Evolutionary conservation across 176 grass and related monocot species (phyloP), one percentile per base, ranked within the genome.

Genomic region (Elaeis guineensis): DNA sequence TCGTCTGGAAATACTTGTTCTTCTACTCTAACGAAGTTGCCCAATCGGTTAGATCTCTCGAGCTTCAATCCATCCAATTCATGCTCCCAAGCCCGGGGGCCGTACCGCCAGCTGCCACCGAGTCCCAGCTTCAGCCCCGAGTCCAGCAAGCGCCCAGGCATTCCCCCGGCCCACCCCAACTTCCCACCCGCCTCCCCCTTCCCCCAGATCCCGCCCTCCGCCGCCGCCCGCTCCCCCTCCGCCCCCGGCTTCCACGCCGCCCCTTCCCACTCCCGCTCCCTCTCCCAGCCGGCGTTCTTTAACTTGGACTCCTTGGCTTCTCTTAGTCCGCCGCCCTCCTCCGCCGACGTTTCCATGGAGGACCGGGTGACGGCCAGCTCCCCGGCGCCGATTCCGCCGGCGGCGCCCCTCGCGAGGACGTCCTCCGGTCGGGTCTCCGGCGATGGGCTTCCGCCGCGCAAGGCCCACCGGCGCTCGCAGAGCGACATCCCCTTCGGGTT

Each of bases 401-500:
- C 22, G 26, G 29, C 49, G 54, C 3, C 54, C 4, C 19, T 21
- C 9, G 35, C 35, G 2, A 44, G 11, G 19, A 9, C 54, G 54
- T 21, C 54, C 18, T 7, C 21, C 54, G 54, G 54, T 21, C 18
- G 19, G 54, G 54, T 44, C 35, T 12, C 54, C 8, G 54, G 25
- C 3, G 9, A 20, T 23, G 68, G 68, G n/a, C 63, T 89, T 15
- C 93, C 84, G 56, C 93, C 87, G 0, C 73, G 81, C 23, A 80
- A 69, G 70, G 54, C 29, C 0, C 93, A 97, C 59, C 81, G 87
- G 12, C 75, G 93, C 44, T 91, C 87, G 5, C 84, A 92, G 20
- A 97, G 93, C 81, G 93, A 97, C 24, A 68, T 92, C 69, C 75
- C 84, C 29, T 78, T 91, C 50, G 84, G 52, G 5, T 78, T 89